phyloP scores from a whole-genome alignment of 2,329 filamentous ascomycete genomes.

The Aspergillus tamarii region DNA sequence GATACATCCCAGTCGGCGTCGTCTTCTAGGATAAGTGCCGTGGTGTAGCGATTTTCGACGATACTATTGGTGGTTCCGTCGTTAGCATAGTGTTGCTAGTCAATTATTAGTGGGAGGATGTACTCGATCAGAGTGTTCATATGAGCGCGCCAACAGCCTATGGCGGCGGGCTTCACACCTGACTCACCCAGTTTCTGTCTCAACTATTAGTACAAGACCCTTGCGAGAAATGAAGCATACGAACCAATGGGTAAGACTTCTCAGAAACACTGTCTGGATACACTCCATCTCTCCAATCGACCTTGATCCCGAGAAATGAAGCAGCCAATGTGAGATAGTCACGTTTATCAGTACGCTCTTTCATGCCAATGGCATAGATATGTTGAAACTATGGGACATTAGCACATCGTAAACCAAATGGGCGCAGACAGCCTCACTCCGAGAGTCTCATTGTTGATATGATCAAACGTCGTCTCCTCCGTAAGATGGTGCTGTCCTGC shows the following conservation, averaged over 20 bases:
- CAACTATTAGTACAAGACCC: conserved; percentile 3
- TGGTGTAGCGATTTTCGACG: conserved; percentile 50
- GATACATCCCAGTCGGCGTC: conserved; percentile 62
- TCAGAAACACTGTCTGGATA: conserved; percentile 44
- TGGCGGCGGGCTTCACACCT: conserved; percentile 28
- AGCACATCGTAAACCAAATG: neutral
- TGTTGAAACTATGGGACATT: conserved; percentile 42
- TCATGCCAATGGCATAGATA: conserved; percentile 52
- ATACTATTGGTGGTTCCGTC: conserved; percentile 33
- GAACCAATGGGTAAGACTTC: conserved; percentile 47
- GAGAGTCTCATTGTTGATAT: conserved; percentile 32
- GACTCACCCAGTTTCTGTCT: conserved; percentile 18
- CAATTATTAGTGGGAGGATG: neutral
- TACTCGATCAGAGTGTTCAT: conserved; percentile 42
- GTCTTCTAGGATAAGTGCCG: conserved; percentile 60
- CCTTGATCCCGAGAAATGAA: conserved; percentile 45
- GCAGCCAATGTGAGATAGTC: conserved; percentile 52
- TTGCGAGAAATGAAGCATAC: neutral
- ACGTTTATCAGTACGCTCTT: conserved; percentile 53
- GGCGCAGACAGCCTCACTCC: conserved; percentile 22
- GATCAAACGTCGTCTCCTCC: conserved; percentile 23
- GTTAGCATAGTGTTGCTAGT: neutral
- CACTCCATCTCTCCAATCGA: conserved; percentile 52
- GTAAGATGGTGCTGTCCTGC: conserved; percentile 10
- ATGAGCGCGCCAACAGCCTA: conserved; percentile 49